Base-by-base conservation (phyloP, 306 rosid species). In the Pueraria montana region DNA sequence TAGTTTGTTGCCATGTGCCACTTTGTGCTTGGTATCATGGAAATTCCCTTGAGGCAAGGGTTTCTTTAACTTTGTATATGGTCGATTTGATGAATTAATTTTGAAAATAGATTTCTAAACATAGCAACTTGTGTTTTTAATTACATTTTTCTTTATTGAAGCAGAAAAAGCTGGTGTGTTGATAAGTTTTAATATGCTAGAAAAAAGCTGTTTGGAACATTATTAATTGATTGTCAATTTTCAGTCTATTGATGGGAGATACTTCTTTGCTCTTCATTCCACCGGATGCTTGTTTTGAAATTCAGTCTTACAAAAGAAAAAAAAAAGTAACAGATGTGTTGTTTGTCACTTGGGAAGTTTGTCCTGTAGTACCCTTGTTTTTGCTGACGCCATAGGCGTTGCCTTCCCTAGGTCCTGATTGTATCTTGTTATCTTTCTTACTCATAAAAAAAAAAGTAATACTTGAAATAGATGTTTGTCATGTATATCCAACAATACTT, bases 1-100 rank as follows among this genome's bases (percentile, higher is more conserved):
- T 21, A n/a, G 20, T n/a, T 69, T 42, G 49, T 42, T 56, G 20
- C 46, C 48, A 55, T 55, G 62, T 56, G 61, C 71, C 69, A 58
- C 21, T 55, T 80, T 69, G 23, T 17, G 77, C 6, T 38, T 53
- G 9, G 8, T 34, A 49, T 66, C 75, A 36, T 32, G 21, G 6
- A 77, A 77, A 1, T 10, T 26, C 23, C 72, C 53, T n/a, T 11
- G 27, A 45, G 61, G 20, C 12, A 73, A 73, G 13, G 75, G 75
- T 42, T 67, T 69, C 20, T 26, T 6, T 43, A 6, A 21, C 20
- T 56, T 20, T 56, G 30, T 6, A 8, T 18, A 11, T 42, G 36
- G 3, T 40, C 3, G 18, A 11, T 43, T 48, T 48, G 9, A 72
- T 72, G 3, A 72, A 26, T 23, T 16, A 1, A 23, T 56, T 9